Base-by-base conservation (phyloP, 495 filamentous ascomycete species). In the Chaetomium cochliodes region DNA sequence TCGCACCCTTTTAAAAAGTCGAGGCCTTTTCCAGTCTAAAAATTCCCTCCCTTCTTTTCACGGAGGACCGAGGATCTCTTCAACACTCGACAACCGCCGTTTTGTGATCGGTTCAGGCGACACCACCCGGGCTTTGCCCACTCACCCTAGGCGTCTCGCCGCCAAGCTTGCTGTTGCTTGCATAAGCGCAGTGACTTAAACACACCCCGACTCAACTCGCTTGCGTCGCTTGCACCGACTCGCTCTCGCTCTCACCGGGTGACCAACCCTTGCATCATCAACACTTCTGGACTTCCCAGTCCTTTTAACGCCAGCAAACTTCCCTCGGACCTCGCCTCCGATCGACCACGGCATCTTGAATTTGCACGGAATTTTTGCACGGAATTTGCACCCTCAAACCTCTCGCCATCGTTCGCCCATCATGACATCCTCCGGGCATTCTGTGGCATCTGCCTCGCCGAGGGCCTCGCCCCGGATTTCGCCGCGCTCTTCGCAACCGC, bases 401-500 rank as follows among this genome's bases (percentile, higher is more conserved):
- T 44, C 41, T 4, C 41, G 2, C 18, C 50, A 37, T 13, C 39
- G 39, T 50, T 13, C 39, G 39, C 51, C 58, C 58, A 47, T 49
- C 70, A 72, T 72, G 73, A 65, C 73, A 54, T 69, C 57, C 60
- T 62, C 54, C 22, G 60, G 64, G 6, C 65, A 67, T 55, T 67
- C 68, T 39, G 76, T 74, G 67, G 73, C 76, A 46, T 66, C 69
- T 13, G 73, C 79, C 13, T 78, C 78, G 42, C 52, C 52, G 16
- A 7, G 52, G 26, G 74, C 78, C 12, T 78, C 78, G 46, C 52
- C 52, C 1, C 26, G n/a, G 16, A 33, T 37, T 6, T 58, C 55
- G 55, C 76, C 71, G 62, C 73, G 70, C 64, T 72, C 75, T 26
- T 81, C 79, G 26, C 79, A 79, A 47, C 73, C 79, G 16, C 79